Evolutionary conservation across 1,139 yeast genomes (phyloP).

Genomic region (Candida dubliniensis): DNA sequence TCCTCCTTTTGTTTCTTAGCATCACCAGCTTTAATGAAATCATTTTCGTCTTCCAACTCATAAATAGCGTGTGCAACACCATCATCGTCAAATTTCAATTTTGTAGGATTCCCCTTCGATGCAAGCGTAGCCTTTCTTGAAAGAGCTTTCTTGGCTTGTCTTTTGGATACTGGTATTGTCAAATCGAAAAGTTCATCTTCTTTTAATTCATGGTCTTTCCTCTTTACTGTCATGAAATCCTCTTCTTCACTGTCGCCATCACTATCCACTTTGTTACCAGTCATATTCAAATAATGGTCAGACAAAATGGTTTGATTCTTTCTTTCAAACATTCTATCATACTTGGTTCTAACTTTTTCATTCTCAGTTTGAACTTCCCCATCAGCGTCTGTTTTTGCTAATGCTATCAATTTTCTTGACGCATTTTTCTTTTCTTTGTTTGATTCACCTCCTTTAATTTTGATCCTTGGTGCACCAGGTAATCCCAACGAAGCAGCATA

Average conservation of each 20-base stretch:
- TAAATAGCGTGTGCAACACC: slow-evolving; percentile 89
- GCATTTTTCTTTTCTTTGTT: slow-evolving; percentile 79
- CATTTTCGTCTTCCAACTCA: slow-evolving; percentile 88
- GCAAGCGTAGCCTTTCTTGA: slow-evolving; percentile 80
- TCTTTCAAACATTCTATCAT: slow-evolving; percentile 95
- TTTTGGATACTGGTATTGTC: slow-evolving; percentile 67
- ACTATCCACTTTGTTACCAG: slow-evolving; percentile 38
- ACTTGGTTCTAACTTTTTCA: slow-evolving; percentile 76
- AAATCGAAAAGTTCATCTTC: slow-evolving; percentile 67
- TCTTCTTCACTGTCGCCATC: slow-evolving; percentile 27
- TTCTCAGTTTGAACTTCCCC: slow-evolving; percentile 56
- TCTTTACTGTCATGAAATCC: slow-evolving; percentile 78
- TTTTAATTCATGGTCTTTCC: slow-evolving; percentile 67
- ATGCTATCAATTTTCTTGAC: slow-evolving; percentile 63
- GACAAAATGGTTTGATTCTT: slow-evolving; percentile 90
- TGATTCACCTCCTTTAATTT: slow-evolving; percentile 52
- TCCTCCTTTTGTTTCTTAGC: slow-evolving; percentile 66
- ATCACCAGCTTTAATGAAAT: slow-evolving; percentile 75
- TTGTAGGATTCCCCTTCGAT: slow-evolving; percentile 68
- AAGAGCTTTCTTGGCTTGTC: slow-evolving; percentile 84
- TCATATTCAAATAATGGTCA: slow-evolving; percentile 78
- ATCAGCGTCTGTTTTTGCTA: slow-evolving; percentile 63
- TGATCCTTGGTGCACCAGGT: slow-evolving; percentile 94
- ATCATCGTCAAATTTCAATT: slow-evolving; percentile 87
- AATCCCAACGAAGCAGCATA: slow-evolving; percentile 87